These are phyloP conservation scores for Cladosporium sp. DNA, from an alignment of 2,329 filamentous ascomycete species.

Conservation along the genomic window DNA sequence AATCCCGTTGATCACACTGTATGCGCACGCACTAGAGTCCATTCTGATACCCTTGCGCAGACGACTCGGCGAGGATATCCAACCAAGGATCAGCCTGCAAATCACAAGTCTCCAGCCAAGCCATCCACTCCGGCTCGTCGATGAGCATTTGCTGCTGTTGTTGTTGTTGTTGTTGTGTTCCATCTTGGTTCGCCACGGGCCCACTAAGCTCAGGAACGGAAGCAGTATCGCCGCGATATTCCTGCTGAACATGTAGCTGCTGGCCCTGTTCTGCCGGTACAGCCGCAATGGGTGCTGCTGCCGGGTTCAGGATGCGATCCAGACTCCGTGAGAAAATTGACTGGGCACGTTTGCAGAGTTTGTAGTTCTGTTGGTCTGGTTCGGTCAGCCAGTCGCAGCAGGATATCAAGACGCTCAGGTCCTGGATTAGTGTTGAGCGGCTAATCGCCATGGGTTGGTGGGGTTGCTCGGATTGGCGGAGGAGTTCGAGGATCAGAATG, in stretches of 20 bases:
- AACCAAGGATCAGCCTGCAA: conserved; percentile 14
- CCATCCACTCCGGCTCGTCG: conserved; percentile 7
- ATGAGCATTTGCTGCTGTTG: neutral
- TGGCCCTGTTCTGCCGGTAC: neutral
- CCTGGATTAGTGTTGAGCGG: conserved; percentile 11
- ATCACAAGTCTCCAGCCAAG: conserved; percentile 12
- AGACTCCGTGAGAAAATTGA: conserved; percentile 13
- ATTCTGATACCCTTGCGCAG: neutral
- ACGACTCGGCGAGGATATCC: neutral
- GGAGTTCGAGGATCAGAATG: conserved; percentile 14
- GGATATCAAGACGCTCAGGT: conserved; percentile 11
- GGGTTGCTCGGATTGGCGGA: conserved; percentile 9
- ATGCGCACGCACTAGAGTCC: neutral
- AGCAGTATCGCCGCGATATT: neutral
- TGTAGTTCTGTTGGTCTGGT: conserved; percentile 7
- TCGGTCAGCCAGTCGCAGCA: conserved; percentile 14
- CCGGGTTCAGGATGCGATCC: conserved; percentile 8
- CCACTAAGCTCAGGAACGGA: neutral
- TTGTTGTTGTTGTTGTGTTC: neutral
- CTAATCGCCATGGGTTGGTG: neutral
- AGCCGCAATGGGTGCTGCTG: too few species aligned
- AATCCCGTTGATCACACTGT: neutral
- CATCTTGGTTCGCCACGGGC: too few species aligned
- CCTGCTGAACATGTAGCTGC: neutral
- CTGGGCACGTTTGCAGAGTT: conserved; percentile 14